Percentiles rank a stretch among this genome's conserved stretches.
These are phyloP conservation scores for Adenanthera pavonina DNA, from an alignment of 306 rosid species.

Conservation along the genomic window DNA sequence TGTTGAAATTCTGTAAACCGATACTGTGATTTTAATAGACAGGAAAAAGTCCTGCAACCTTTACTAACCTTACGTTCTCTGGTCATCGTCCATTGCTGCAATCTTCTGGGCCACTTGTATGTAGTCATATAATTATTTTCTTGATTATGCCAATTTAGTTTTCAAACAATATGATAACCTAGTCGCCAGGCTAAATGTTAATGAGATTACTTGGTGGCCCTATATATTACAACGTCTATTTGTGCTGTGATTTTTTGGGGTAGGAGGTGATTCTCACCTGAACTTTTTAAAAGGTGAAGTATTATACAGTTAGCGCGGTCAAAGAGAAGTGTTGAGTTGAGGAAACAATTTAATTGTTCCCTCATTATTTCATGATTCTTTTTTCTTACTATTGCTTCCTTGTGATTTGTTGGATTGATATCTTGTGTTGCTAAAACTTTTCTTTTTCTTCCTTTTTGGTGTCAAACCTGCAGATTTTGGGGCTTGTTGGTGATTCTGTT, in stretches of 20 bases:
- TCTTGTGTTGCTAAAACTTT: slow-evolving; percentile 35
- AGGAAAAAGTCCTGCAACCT: slow-evolving; percentile 14
- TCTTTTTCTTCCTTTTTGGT: slow-evolving; percentile 46
- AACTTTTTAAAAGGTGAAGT: neutral
- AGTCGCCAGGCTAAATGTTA: neutral
- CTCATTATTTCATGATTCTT: slow-evolving; percentile 17
- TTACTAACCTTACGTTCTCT: neutral
- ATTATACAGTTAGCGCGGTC: neutral
- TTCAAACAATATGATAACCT: neutral
- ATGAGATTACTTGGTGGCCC: neutral
- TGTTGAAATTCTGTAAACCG: neutral
- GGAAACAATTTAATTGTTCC: slow-evolving; percentile 18
- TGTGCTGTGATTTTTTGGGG: neutral
- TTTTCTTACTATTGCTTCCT: slow-evolving; percentile 16
- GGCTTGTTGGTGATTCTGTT: slow-evolving; percentile 58
- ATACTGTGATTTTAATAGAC: neutral
- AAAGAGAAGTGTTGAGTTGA: slow-evolving; percentile 11
- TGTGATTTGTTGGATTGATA: slow-evolving; percentile 33
- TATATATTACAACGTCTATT: neutral
- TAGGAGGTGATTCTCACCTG: neutral
- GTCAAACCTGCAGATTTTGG: slow-evolving; percentile 67
- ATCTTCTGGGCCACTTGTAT: slow-evolving; percentile 1
- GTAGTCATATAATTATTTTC: neutral
- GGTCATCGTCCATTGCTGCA: slow-evolving; percentile 2
- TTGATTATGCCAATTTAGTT: neutral